Evolutionary conservation across 352 stramenopile genomes (phyloP), one percentile per base, ranked within the genome.

Genomic region (Globisporangium nodosum): DNA sequence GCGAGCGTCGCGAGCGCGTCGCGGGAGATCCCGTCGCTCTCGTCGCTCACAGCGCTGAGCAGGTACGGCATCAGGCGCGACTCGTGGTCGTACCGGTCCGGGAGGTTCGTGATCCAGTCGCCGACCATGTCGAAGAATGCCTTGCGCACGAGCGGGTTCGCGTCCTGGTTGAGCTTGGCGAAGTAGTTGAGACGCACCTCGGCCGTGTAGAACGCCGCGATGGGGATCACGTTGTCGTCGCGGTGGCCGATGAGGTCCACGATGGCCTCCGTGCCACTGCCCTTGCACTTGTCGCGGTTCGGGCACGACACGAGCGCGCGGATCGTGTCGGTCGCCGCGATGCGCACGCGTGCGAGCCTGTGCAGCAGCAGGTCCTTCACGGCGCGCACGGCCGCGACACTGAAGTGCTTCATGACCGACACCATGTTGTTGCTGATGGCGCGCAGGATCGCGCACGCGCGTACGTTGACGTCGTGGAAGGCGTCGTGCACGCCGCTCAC

Each of bases 141-240:
- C 6, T 70, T 51, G 13, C 96, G 80, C 21, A 98, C 92, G 16
- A 74, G 65, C 2, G 69, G 55, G 56, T 93, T 96, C 8, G 66
- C 65, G 69, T 98, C 92, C 58, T 93, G 85, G 39, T 94, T 78
- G 2, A 98, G 70, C 60, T 94, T 89, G 31, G 95, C 95, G 56
- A 98, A 89, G 63, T 90, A 92, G 68, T 99, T 99, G 45, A 98
- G 56, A 3, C 81, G 84, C 40, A 97, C 84, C 57, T 96, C 82
- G 15, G 76, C 45, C 30, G 83, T 84, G 65, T 98, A 99, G 64
- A 99, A 99, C 13, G 91, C 83, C 13, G 90, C 75, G 48, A 98
- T 85, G 4, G 91, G 87, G 52, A 98, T 87, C 39, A 98, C 89
- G 73, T 99, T 99, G 47, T 98, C 92, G 54, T 98, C 94, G 43